Evolutionary conservation across 768 basidiomycete species (phyloP), one percentile per base, ranked within the genome.

Genomic region (Cyathus striatus): DNA sequence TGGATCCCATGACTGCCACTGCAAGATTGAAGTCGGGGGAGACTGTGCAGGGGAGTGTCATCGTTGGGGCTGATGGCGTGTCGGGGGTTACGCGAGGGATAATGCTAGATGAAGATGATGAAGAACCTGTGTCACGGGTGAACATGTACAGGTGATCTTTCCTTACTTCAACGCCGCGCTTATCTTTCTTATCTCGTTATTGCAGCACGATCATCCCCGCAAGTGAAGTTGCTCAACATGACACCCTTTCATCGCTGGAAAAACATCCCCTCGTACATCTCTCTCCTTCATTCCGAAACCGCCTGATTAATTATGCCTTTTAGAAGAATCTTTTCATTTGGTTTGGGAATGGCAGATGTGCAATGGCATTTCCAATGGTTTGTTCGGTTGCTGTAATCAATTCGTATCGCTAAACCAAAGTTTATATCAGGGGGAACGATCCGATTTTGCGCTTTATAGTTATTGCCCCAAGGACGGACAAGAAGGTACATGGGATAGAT

Each of bases 51-150:
- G 76, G 70, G 14, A 72, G 82, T 52, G 64, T 80, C 18, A 65
- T 82, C 44, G 59, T 82, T 39, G 79, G 79, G 12, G 78, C 80
- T 1, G 80, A 81, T 48, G 80, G 80, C 3, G 48, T 53, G 20
- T 49, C 52, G 4, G 76, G 78, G 17, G 18, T 72, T 23, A 58
- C 68, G 6, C 51, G 66, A 26, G 58, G 53, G 18, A 51, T 61
- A 2, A 18, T 13, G 17, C 55, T 75, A 2, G 43, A 63, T 10
- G 61, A 56, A 1, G 51, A 63, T 26, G 63, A 63, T 17, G 55
- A 58, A 14, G 41, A 44, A 12, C 46, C 49, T 0, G 43, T 51
- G 4, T 45, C 49, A 41, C 39, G 52, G 33, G 39, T 60, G 48
- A 55, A 68, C 30, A 61, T 78, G 47, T 80, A 76, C 49, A 71